Evolutionary conservation across 148 eudicot genomes (phyloP), one percentile per base, ranked within the genome.

Genomic region (Linanthus parryae): DNA sequence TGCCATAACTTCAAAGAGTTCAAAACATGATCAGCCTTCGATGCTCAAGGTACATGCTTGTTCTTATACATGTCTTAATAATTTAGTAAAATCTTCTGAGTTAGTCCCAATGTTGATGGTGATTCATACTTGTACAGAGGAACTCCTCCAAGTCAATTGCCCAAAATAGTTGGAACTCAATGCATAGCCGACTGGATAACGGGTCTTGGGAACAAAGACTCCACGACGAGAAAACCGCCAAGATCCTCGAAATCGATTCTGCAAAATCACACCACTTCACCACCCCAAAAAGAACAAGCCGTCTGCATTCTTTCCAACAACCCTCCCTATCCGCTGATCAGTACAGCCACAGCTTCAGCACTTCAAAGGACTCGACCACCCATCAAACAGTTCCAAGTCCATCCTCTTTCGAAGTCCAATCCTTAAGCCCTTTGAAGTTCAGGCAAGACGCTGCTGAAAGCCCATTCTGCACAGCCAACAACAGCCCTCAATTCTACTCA

Each of bases 231-330:
- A 68, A 67, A 48, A 71, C 60, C 10, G 87, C 74, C 56, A 73
- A 66, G 54, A 71, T 88, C 42, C 81, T 82, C 9, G 94, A 84
- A 59, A 57, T 80, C 18, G 90, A 89, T 57, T 64, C 64, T 3
- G 77, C 69, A 23, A 78, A 59, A 42, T 58, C 68, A n/a, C 80
- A 76, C 18, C 15, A 56, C 8, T n/a, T n/a, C n/a, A n/a, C n/a
- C n/a, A 44, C 12, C 0, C 44, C 73, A 30, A 73, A 67, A 53
- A 64, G 73, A 12, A 73, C 68, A 48, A 78, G n/a, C 62, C 80
- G 76, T 28, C 75, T 68, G 20, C 79, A 73, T 16, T 64, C 80
- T 15, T 54, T 69, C 14, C 73, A 69, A 44, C 73, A 69, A 44
- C 68, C 38, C 14, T 65, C 66, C 26, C 45, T 36, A 47, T 62